phyloP scores from a whole-genome alignment of 1,139 yeast species.

The Hanseniaspora uvarum region DNA sequence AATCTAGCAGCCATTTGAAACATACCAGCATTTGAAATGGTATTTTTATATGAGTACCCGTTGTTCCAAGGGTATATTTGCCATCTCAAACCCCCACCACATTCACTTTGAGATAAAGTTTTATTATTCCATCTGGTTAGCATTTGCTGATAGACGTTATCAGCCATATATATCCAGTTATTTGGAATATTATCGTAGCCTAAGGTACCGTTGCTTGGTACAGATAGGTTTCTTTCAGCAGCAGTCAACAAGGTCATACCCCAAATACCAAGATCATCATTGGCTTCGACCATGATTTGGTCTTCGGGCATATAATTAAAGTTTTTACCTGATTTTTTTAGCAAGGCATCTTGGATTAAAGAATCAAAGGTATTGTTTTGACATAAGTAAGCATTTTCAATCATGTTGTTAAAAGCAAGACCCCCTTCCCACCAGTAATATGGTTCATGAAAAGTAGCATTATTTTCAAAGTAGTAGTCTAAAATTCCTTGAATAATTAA shows the following conservation, averaged over 20 bases:
- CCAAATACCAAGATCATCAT: slow-evolving; percentile 68
- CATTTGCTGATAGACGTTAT: slow-evolving; percentile 42
- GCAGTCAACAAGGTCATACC: slow-evolving; percentile 53
- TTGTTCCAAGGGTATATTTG: slow-evolving; percentile 62
- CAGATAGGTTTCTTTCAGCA: slow-evolving; percentile 48
- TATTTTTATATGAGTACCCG: slow-evolving; percentile 55
- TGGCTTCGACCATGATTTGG: slow-evolving; percentile 56
- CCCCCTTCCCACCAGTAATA: slow-evolving; percentile 72
- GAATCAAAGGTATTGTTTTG: slow-evolving; percentile 37
- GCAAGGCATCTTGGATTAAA: slow-evolving; percentile 40
- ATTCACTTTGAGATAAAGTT: slow-evolving; percentile 30
- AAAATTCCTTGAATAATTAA: slow-evolving; percentile 37
- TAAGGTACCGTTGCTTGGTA: slow-evolving; percentile 23
- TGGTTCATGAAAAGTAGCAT: slow-evolving; percentile 44
- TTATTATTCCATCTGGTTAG: slow-evolving; percentile 49
- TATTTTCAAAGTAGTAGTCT: slow-evolving; percentile 54
- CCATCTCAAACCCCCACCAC: slow-evolving; percentile 63
- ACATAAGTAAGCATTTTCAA: slow-evolving; percentile 46
- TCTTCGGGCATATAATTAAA: slow-evolving; percentile 48
- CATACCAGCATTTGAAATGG: slow-evolving; percentile 56
- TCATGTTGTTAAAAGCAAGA: slow-evolving; percentile 53
- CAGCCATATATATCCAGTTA: slow-evolving; percentile 39
- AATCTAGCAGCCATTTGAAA: slow-evolving; percentile 54
- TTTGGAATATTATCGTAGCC: slow-evolving; percentile 46
- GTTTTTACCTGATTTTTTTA: slow-evolving; percentile 46